These are phyloP conservation scores for Crepidotus variabilis DNA, from an alignment of 768 basidiomycete species.

Conservation along the genomic window DNA sequence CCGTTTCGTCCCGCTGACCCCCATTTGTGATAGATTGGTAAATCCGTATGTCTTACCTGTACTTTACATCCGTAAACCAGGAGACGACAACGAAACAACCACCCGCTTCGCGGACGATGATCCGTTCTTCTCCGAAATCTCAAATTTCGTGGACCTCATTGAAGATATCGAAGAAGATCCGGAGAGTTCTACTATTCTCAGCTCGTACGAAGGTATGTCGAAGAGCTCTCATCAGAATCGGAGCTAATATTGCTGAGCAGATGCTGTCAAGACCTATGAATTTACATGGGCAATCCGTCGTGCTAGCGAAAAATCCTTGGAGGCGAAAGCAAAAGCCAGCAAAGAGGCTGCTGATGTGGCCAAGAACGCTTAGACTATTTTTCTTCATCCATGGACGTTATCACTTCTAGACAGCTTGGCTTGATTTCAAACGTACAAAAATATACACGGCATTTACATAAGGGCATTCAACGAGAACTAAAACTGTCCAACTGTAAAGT, in stretches of 20 bases:
- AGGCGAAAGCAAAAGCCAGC: conserved; percentile 26
- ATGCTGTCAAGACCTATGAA: conserved; percentile 86
- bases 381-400: too few species aligned
- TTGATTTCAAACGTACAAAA: too few species aligned
- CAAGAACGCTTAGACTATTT: conserved; percentile 18
- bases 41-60: conserved; percentile 94
- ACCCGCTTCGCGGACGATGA: conserved; percentile 78
- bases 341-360: conserved; percentile 29
- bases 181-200: conserved; percentile 64
- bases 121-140: conserved; percentile 91
- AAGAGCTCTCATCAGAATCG: conserved; percentile 1
- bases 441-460: too few species aligned
- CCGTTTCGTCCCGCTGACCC: background rate
- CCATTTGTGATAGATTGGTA: conserved; percentile 50
- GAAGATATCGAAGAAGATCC: conserved; percentile 81
- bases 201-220: conserved; percentile 71
- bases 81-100: conserved; percentile 71
- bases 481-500: too few species aligned
- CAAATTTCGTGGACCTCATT: conserved; percentile 84
- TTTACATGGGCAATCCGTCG: conserved; percentile 91
- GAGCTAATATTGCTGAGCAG: conserved; percentile 29
- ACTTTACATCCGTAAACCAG: conserved; percentile 81
- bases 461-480: too few species aligned
- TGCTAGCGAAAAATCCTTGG: conserved; percentile 67
- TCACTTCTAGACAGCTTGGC: too few species aligned